Evolutionary conservation across 2,329 filamentous ascomycete genomes (phyloP), one percentile per base, ranked within the genome.

Genomic region (Phyllosticta citrichinensis): DNA sequence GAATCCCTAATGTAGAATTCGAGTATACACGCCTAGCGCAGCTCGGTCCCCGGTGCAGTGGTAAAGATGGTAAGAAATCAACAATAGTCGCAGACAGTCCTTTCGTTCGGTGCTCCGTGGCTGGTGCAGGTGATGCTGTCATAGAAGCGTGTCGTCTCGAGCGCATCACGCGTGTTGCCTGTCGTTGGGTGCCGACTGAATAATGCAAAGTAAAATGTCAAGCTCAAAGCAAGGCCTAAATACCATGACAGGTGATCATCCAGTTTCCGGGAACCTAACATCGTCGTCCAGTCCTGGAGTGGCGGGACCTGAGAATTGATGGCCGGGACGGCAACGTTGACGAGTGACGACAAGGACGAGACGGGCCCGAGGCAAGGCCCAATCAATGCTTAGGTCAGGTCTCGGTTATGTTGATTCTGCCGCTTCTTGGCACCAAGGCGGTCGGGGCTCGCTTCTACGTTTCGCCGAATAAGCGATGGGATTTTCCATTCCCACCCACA

Each of bases 401-500:
- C 22, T 22, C 22, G 22, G 22, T 22, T 22, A 22, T 22, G 22
- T 22, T 30, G 5, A 30, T 30, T 30, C 9, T 30, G 27, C 27
- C 22, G 22, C 3, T 22, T 22, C 22, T 30, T 30, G 27, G 27
- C 27, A 30, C 27, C 4, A 30, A 30, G 2, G 27, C 27, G 27
- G 27, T 30, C 9, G 5, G 33, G 33, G 33, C 33, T 12, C 33
- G 33, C 33, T 52, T 51, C 52, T n/a, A 51, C 54, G 30, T 14
- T 57, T 60, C 27, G 50, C 56, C 47, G 56, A 62, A 50, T 30
- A 30, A 30, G 27, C 27, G 27, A 30, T 30, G 4, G 27, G 58
- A 61, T 56, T 65, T 61, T 52, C 55, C 59, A 40, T 57, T 47
- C 30, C 52, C 24, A 57, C 67, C 62, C 66, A 57, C 56, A 75